These are phyloP conservation scores for Dothideomycetidae sp. DNA, from an alignment of 2,329 filamentous ascomycete species.

Conservation along the genomic window DNA sequence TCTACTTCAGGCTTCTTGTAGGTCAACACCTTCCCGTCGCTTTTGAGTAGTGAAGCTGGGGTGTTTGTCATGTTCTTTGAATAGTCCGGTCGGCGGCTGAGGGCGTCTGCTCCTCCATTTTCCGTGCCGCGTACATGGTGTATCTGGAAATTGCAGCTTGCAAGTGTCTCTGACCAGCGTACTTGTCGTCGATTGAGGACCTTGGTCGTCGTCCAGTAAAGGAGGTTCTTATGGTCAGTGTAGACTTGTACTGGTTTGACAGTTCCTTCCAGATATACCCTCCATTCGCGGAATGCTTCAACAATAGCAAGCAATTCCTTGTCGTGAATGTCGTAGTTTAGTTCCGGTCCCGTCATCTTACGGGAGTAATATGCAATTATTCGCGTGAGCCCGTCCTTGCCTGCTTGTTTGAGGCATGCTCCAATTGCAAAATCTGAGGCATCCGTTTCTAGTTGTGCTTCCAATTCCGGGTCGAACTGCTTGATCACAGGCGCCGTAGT, in stretches of 20 bases:
- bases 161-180: constrained; percentile 7
- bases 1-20: constrained; percentile 2
- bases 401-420: constrained; percentile 7
- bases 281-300: constrained; percentile 9
- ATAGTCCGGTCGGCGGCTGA: constrained; percentile 5
- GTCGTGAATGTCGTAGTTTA: constrained; percentile 11
- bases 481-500: constrained; percentile 8
- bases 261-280: constrained; percentile 8
- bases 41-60: background rate
- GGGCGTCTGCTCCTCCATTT: constrained; percentile 4
- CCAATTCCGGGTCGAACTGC: constrained; percentile 7
- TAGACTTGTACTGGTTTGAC: constrained; percentile 2
- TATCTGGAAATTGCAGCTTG: constrained; percentile 10
- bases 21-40: background rate
- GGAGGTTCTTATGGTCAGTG: constrained; percentile 11
- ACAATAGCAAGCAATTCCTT: constrained; percentile 12
- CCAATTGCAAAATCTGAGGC: constrained; percentile 8
- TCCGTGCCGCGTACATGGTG: constrained; percentile 1
- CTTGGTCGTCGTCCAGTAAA: constrained; percentile 1
- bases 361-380: constrained; percentile 7
- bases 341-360: constrained; percentile 7
- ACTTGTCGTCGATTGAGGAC: constrained; percentile 7
- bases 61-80: background rate
- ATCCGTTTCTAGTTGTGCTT: constrained; percentile 8
- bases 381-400: background rate